A percentile compares a stretch with the other conserved stretches of the same genome.
These are phyloP conservation scores for Hypoxylon lenormandii DNA, from an alignment of 495 filamentous ascomycete species.

Conservation along the genomic window DNA sequence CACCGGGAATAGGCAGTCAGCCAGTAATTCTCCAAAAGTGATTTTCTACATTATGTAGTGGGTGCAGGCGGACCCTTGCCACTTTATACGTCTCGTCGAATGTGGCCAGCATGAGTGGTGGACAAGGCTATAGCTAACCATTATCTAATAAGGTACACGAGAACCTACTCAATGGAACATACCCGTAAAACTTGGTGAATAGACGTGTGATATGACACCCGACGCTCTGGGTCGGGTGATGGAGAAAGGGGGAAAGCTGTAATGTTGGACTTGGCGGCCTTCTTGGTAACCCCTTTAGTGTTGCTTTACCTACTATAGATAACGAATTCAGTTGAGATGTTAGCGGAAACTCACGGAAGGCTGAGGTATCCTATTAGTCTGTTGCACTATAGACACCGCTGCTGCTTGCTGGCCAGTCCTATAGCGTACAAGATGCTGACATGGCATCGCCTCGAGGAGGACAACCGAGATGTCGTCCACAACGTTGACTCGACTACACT, in stretches of 20 bases:
- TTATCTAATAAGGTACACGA: constrained; percentile 3
- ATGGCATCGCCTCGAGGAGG: no score
- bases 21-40: no score
- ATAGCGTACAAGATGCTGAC: no score
- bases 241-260: constrained; percentile 4
- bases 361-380: no score
- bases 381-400: no score
- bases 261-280: not conserved
- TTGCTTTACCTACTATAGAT: no score
- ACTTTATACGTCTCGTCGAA: not conserved
- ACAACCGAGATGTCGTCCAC: not conserved
- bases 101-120: not conserved
- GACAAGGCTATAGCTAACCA: not conserved
- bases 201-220: not conserved
- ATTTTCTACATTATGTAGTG: not conserved
- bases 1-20: no score
- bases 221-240: constrained; percentile 13
- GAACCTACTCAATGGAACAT: not conserved
- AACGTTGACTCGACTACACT: not conserved
- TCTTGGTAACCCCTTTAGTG: no score
- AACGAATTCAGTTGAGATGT: no score
- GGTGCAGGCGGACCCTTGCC: not conserved
- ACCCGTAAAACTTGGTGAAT: constrained; percentile 6
- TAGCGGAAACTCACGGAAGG: no score
- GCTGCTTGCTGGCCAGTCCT: no score